phyloP scores from a whole-genome alignment of 2,329 filamentous ascomycete genomes.

The Aspergillus sp. region DNA sequence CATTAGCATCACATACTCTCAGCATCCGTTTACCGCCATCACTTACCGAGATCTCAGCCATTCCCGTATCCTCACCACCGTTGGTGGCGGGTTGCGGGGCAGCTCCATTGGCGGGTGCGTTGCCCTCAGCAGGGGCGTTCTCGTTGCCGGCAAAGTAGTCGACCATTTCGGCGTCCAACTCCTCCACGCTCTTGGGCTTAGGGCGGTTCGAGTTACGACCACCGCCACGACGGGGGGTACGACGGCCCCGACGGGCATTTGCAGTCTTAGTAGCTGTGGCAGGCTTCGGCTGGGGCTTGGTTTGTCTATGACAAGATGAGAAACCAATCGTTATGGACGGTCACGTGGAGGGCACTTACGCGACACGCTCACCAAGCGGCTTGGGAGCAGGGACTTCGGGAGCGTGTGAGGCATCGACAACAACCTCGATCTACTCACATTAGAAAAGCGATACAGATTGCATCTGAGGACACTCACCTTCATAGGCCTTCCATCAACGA shows the following conservation, averaged over 20 bases:
- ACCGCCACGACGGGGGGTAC: constrained; percentile 48
- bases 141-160: constrained; percentile 71
- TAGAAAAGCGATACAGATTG: constrained; percentile 9
- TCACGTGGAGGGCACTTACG: constrained; percentile 47
- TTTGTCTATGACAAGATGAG: constrained; percentile 45
- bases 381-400: constrained; percentile 67
- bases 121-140: constrained; percentile 38
- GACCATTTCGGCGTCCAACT: constrained; percentile 95
- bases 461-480: constrained; percentile 59
- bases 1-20: not conserved
- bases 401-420: constrained; percentile 73
- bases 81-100: constrained; percentile 49
- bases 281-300: constrained; percentile 76
- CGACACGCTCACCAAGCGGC: constrained; percentile 79
- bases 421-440: constrained; percentile 72
- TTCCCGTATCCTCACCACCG: constrained; percentile 51
- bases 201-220: constrained; percentile 62
- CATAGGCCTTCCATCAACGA: constrained; percentile 86
- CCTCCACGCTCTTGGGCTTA: constrained; percentile 86
- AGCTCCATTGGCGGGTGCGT: constrained; percentile 46
- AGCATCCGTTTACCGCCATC: not conserved
- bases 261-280: constrained; percentile 71
- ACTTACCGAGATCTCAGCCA: constrained; percentile 57
- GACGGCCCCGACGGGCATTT: constrained; percentile 43
- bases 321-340: not conserved